These are phyloP conservation scores for Eustoma russellianum DNA, from an alignment of 257 asterid species.

Conservation along the genomic window DNA sequence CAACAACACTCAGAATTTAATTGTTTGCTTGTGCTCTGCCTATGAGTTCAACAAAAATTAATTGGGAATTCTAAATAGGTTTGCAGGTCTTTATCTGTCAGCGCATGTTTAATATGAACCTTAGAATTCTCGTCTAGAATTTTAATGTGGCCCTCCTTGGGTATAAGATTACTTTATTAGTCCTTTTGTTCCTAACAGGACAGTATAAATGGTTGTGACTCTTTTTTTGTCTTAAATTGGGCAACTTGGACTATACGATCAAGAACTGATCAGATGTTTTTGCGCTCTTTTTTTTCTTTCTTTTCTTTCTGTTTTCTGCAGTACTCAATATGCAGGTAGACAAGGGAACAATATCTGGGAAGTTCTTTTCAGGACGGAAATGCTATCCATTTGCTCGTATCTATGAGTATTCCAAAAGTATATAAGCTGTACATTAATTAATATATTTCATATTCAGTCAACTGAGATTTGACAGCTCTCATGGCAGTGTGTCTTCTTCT, in stretches of 20 bases:
- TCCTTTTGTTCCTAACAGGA: background rate
- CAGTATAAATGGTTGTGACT: too few species aligned
- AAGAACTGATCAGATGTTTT: background rate
- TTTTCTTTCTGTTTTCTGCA: slow-evolving; percentile 8
- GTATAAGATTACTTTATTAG: background rate
- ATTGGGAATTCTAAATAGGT: too few species aligned
- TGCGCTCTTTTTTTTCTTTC: background rate
- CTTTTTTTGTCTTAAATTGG: too few species aligned
- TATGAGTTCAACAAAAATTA: too few species aligned
- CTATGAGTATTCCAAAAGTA: slow-evolving; percentile 87
- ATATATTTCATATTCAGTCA: slow-evolving; percentile 8
- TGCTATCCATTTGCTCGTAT: slow-evolving; percentile 56
- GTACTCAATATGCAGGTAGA: slow-evolving; percentile 42
- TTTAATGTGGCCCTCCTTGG: too few species aligned
- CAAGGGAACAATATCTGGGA: slow-evolving; percentile 53
- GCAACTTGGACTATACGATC: background rate
- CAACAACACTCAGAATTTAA: too few species aligned
- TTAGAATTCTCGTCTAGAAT: too few species aligned
- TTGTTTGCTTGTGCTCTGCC: too few species aligned
- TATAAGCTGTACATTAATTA: slow-evolving; percentile 15
- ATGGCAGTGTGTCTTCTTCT: slow-evolving; percentile 64
- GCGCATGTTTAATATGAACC: too few species aligned
- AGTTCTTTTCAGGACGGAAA: slow-evolving; percentile 27
- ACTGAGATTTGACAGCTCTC: slow-evolving; percentile 16
- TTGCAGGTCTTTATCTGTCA: too few species aligned